Base-by-base conservation (phyloP, 257 asterid genomes). In the Nicotiana obtusifolia region DNA sequence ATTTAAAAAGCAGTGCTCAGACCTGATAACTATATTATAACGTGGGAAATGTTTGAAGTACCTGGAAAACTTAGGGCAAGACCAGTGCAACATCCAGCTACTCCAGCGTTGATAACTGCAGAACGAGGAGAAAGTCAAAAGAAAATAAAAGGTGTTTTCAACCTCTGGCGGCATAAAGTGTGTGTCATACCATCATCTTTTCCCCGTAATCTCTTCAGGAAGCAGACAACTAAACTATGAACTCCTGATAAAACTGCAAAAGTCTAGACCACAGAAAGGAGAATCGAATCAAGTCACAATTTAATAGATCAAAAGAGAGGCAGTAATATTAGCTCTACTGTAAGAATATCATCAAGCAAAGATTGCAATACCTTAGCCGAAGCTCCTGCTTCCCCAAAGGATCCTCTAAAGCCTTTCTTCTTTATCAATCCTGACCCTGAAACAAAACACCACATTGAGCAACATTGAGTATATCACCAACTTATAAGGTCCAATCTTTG, bases 11-110 rank as follows among this genome's bases (percentile, higher is more conserved):
- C 14, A 44, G 7, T 10, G 4, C 13, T 44, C 22, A 22, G 78
- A 0, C 22, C 78, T 71, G 15, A 71, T 20, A 71, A 71, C 30
- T 71, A 71, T 41, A 57, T 4, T 71, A 10, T 71, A 5, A 44
- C 22, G 37, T 0, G 60, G 60, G 28, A 61, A 69, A 71, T 44
- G 20, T 71, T 71, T 1, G 24, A 56, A 56, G 81, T 86, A 93
- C 98, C 98, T 83, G 98, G 98, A 83, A 91, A 88, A 87, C 97
- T 94, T 65, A 94, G 89, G 33, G 97, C 98, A 85, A 94, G 97
- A 82, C 98, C 98, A 22, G 98, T 94, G 88, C 98, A 94, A 84
- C 98, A 94, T 52, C 97, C 98, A 76, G 98, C 98, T 80, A 94
- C 97, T 44, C 98, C 97, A n/a, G 97, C 96, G 81, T 94, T 94